phyloP scores from a whole-genome alignment of 352 stramenopile genomes.

The Phytophthora pistaciae region DNA sequence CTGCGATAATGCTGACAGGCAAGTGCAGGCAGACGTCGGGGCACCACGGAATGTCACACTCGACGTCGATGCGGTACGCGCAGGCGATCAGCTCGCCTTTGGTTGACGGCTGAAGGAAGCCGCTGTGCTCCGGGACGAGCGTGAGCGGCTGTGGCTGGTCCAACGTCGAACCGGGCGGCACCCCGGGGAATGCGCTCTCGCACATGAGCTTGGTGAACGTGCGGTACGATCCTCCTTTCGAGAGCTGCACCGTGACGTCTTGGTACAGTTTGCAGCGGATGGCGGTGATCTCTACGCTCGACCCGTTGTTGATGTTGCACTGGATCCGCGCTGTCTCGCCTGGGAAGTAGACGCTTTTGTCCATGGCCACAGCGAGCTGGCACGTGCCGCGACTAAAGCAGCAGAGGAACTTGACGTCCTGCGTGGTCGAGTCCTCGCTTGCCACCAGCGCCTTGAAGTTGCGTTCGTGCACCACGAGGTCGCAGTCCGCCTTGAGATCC shows the following conservation, averaged over 20 bases:
- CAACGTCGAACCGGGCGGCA: conserved; percentile 39
- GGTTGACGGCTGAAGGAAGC: conserved; percentile 57
- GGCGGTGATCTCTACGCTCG: conserved; percentile 58
- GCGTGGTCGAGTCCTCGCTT: conserved; percentile 63
- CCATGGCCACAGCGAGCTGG: conserved; percentile 65
- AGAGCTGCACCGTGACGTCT: conserved; percentile 49
- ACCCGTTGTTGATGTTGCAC: conserved; percentile 70
- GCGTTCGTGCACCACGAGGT: conserved; percentile 67
- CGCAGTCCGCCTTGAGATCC: conserved; percentile 69
- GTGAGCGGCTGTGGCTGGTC: conserved; percentile 63
- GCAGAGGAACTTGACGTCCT: conserved; percentile 68
- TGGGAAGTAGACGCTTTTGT: conserved; percentile 79
- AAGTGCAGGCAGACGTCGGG: conserved; percentile 66
- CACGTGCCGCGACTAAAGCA: conserved; percentile 70
- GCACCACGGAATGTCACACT: conserved; percentile 77
- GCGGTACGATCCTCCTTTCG: conserved; percentile 39
- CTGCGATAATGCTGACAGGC: conserved; percentile 64
- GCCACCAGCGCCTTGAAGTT: conserved; percentile 50
- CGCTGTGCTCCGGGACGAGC: conserved; percentile 38
- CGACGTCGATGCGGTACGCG: conserved; percentile 67
- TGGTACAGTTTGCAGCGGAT: conserved; percentile 73
- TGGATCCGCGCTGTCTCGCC: conserved; percentile 68
- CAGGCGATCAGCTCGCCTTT: conserved; percentile 58
- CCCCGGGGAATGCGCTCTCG: conserved; percentile 54
- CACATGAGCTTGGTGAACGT: conserved; percentile 57